phyloP scores from a whole-genome alignment of 139 green algal species.

The Chlamydomonas schloesseri region DNA sequence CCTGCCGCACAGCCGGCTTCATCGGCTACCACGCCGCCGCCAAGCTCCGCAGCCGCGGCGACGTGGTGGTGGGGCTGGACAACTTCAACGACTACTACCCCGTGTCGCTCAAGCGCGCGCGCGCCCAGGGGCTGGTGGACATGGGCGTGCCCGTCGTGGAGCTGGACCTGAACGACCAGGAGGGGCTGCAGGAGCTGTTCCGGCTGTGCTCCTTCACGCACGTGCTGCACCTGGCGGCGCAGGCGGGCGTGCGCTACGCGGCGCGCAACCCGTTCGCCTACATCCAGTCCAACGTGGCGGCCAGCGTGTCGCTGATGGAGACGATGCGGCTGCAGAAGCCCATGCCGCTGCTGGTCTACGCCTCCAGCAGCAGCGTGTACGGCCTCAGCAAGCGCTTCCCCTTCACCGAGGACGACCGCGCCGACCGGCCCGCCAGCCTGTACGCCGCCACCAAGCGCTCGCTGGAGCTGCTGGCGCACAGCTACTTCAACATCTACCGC shows the following conservation, averaged over 20 bases:
- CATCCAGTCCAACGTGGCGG: conserved; percentile 79
- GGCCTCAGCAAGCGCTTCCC: conserved; percentile 75
- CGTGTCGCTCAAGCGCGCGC: conserved; percentile 73
- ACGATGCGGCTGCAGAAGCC: conserved; percentile 59
- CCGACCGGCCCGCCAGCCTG: conserved; percentile 72
- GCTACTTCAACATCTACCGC: conserved; percentile 83
- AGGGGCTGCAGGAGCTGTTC: conserved; percentile 71
- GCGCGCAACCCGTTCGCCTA: conserved; percentile 80
- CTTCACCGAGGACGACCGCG: conserved; percentile 66
- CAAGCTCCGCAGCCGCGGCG: conserved; percentile 59
- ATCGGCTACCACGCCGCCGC: conserved; percentile 76
- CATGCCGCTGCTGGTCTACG: conserved; percentile 79
- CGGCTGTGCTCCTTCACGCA: conserved; percentile 76
- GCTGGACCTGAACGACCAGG: conserved; percentile 77
- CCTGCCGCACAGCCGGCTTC: conserved; percentile 69
- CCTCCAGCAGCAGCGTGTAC: conserved; percentile 83
- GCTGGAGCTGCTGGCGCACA: conserved; percentile 79
- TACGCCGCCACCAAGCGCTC: conserved; percentile 86
- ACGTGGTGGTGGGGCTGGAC: conserved; percentile 83
- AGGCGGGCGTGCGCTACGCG: conserved; percentile 86
- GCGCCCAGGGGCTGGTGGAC: conserved; percentile 54
- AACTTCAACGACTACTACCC: conserved; percentile 93
- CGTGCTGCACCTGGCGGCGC: conserved; percentile 85
- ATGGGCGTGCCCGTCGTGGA: conserved; percentile 66
- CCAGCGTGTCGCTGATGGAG: conserved; percentile 79